Percentiles rank a stretch among this genome's conserved stretches.
Evolutionary conservation across 306 rosid genomes (phyloP).

Genomic region (Begonia peltatifolia): DNA sequence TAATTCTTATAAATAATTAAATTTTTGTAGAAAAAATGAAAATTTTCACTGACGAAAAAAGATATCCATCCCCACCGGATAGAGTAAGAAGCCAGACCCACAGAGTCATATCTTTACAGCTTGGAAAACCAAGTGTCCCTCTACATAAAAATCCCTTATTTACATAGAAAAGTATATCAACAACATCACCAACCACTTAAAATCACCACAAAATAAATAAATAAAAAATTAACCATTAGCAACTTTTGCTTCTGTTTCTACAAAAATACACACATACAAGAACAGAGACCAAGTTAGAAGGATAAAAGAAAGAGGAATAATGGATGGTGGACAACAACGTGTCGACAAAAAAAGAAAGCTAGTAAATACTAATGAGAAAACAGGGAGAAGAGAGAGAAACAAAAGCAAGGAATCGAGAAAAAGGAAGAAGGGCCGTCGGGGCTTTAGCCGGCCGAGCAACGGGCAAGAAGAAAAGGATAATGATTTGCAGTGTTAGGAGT

Average conservation of each 20-base stretch:
- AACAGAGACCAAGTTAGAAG: background rate
- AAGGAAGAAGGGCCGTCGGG: conserved; percentile 5
- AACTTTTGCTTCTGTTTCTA: conserved; percentile 1
- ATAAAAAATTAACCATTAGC: background rate
- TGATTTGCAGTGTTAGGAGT: conserved; percentile 20
- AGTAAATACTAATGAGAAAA: background rate
- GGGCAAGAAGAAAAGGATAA: conserved; percentile 15
- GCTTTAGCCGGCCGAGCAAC: conserved; percentile 24
- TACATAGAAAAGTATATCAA: background rate
- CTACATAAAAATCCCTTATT: background rate
- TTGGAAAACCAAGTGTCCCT: background rate
- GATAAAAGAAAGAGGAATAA: background rate
- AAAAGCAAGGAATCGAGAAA: background rate
- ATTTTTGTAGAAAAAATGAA: background rate
- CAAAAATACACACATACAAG: conserved; percentile 1
- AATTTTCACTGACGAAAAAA: conserved; percentile 8
- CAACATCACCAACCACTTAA: conserved; percentile 5
- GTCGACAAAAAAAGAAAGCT: background rate
- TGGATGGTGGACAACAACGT: background rate
- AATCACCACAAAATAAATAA: background rate
- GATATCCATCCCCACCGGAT: conserved; percentile 5
- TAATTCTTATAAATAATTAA: conserved; percentile 9
- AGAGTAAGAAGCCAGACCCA: too few relatives aligned
- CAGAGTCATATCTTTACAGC: background rate
- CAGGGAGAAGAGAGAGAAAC: background rate